Percentiles rank a stretch among this genome's conserved stretches.
Conservation (phyloP, 176 grass and related monocot species). For the Pontederia paniculata region DNA sequence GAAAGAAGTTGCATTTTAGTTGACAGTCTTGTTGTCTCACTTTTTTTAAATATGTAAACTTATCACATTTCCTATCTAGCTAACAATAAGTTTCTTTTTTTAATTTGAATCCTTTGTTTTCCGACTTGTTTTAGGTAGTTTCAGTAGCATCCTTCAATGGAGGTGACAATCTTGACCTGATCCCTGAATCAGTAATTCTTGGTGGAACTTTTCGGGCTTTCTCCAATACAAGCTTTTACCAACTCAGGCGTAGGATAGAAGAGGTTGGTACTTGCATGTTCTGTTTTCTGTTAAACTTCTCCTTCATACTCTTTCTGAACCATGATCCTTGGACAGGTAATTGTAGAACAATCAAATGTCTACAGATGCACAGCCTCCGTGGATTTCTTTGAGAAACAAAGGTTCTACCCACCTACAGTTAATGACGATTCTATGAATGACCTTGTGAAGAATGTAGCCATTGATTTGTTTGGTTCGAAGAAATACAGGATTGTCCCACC, state of each 20-base stretch:
- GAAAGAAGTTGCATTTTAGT: too few species aligned
- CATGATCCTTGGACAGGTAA: background rate
- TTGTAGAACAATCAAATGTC: conserved; percentile 2
- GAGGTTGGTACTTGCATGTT: background rate
- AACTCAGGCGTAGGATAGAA: conserved; percentile 1
- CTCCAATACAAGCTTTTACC: background rate
- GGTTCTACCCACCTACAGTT: background rate
- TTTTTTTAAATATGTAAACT: too few species aligned
- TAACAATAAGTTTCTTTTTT: too few species aligned
- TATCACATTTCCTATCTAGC: too few species aligned
- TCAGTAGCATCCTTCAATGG: conserved; percentile 8
- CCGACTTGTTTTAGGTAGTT: background rate
- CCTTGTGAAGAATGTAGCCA: background rate
- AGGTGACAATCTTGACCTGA: background rate
- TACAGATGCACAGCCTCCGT: conserved; percentile 4
- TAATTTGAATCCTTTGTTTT: too few species aligned
- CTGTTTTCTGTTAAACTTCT: too few species aligned
- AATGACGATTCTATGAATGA: conserved; percentile 5
- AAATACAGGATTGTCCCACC: background rate
- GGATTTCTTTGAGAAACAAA: conserved; percentile 2
- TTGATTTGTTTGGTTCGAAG: background rate
- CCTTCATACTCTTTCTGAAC: background rate
- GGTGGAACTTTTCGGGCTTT: conserved; percentile 8
- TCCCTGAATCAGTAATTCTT: conserved; percentile 8
- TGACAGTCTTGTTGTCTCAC: too few species aligned